Conservation (phyloP, 331 rosid species). For the Rosa hybrid region DNA sequence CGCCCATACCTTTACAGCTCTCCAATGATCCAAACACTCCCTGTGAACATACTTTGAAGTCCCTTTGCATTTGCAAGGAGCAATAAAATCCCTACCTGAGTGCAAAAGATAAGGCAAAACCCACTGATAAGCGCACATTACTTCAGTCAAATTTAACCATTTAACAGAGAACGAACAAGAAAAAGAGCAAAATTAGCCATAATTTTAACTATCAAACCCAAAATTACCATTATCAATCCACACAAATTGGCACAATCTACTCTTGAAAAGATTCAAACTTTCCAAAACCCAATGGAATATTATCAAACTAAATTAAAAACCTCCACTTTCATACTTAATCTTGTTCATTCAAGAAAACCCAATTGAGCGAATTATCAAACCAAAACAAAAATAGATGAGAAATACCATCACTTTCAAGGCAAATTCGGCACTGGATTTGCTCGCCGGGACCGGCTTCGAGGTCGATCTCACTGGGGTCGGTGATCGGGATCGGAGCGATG, state of each 20-base stretch:
- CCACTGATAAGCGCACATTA: slow-evolving; percentile 26
- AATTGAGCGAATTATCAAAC: slow-evolving; percentile 20
- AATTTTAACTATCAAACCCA: not conserved
- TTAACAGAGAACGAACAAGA: not conserved
- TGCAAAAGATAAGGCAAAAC: slow-evolving; percentile 9
- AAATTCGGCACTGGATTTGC: slow-evolving; percentile 97
- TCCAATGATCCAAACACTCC: slow-evolving; percentile 98
- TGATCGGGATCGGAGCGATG: slow-evolving; percentile 59
- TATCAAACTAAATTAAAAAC: not conserved
- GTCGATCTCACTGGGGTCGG: slow-evolving; percentile 76
- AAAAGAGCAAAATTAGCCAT: not conserved
- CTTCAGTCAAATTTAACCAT: slow-evolving; percentile 11
- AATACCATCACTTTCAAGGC: slow-evolving; percentile 96
- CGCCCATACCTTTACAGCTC: slow-evolving; percentile 74
- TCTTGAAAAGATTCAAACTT: not conserved
- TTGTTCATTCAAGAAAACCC: not conserved
- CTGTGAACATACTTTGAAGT: slow-evolving; percentile 95
- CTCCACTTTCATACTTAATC: not conserved
- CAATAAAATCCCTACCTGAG: slow-evolving; percentile 96
- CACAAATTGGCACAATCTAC: not conserved
- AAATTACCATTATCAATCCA: not conserved
- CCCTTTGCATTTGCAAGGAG: slow-evolving; percentile 98
- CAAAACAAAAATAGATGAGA: slow-evolving; percentile 8
- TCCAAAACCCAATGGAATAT: not conserved
- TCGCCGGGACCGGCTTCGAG: slow-evolving; percentile 98